These are phyloP conservation scores for Flaveria robusta DNA, from an alignment of 129 eudicot species.

Conservation along the genomic window DNA sequence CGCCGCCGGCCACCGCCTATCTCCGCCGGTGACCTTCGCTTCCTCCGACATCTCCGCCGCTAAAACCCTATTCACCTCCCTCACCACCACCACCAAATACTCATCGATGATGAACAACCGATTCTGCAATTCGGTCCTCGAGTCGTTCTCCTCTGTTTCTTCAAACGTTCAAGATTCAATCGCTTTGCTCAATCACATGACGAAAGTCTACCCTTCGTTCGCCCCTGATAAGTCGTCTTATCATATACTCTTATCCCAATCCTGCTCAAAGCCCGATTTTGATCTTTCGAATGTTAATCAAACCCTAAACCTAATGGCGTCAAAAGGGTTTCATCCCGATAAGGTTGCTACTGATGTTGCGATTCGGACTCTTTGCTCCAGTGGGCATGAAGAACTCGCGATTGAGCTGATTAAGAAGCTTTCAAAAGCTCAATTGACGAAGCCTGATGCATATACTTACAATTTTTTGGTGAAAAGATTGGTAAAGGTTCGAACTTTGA, in stretches of 20 bases:
- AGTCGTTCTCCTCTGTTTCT: conserved; percentile 52
- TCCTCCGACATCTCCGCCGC: conserved; percentile 72
- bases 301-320: conserved; percentile 54
- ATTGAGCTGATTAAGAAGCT: conserved; percentile 58
- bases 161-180: conserved; percentile 52
- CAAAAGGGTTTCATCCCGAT: conserved; percentile 64
- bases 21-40: conserved; percentile 43
- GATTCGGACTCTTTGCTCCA: conserved; percentile 60
- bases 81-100: conserved; percentile 29
- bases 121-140: conserved; percentile 58
- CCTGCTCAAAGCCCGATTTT: conserved; percentile 44
- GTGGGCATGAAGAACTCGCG: conserved; percentile 62
- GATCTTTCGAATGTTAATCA: conserved; percentile 39
- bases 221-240: conserved; percentile 66
- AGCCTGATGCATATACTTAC: conserved; percentile 65
- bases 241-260: conserved; percentile 52
- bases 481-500: conserved; percentile 48
- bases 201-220: conserved; percentile 58
- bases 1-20: conserved; percentile 11
- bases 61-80: conserved; percentile 66
- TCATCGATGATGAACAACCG: conserved; percentile 38
- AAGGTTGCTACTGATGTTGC: conserved; percentile 72
- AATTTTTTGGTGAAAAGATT: conserved; percentile 66
- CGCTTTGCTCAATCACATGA: conserved; percentile 63
- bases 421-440: conserved; percentile 44